phyloP scores from a whole-genome alignment of 495 filamentous ascomycete species.

The Neurospora sp. region DNA sequence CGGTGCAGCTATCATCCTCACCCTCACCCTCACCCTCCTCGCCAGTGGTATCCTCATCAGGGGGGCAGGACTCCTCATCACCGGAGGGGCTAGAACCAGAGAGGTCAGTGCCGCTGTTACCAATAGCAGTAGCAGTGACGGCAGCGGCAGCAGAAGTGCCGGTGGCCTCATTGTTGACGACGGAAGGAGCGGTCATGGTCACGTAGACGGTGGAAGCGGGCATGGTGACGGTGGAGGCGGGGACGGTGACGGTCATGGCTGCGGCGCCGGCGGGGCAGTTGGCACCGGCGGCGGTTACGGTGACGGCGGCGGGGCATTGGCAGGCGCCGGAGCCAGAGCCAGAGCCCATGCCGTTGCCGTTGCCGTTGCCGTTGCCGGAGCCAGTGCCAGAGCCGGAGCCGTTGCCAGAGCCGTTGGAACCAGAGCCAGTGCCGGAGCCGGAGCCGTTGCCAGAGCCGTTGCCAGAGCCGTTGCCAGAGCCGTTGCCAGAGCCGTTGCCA shows the following conservation, averaged over 20 bases:
- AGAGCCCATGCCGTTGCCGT: conserved; percentile 7
- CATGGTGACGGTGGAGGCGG: conserved; percentile 20
- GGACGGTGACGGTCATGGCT: conserved; percentile 6
- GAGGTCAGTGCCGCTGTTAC: not conserved
- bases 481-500: not conserved
- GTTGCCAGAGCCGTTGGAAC: not conserved
- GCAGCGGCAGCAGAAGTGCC: not conserved
- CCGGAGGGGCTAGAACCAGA: not conserved
- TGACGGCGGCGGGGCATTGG: conserved; percentile 25
- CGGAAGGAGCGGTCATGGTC: conserved; percentile 19
- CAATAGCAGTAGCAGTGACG: conserved; percentile 1
- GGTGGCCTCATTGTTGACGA: not conserved
- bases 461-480: conserved; percentile 16
- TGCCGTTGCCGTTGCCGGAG: not conserved
- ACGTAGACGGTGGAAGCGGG: conserved; percentile 33
- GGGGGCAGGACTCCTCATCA: conserved; percentile 1
- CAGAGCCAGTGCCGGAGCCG: conserved; percentile 7
- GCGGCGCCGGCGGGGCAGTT: conserved; percentile 23
- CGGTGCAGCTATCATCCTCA: conserved; percentile 21
- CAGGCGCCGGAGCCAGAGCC: conserved; percentile 6
- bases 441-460: not conserved
- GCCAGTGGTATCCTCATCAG: conserved; percentile 6
- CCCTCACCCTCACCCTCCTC: conserved; percentile 5
- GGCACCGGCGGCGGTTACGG: conserved; percentile 25
- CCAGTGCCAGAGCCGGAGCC: conserved; percentile 1